Percentiles rank a stretch among this genome's conserved stretches.
These are phyloP conservation scores for Lactarius trivialis DNA, from an alignment of 768 basidiomycete species.

Conservation along the genomic window DNA sequence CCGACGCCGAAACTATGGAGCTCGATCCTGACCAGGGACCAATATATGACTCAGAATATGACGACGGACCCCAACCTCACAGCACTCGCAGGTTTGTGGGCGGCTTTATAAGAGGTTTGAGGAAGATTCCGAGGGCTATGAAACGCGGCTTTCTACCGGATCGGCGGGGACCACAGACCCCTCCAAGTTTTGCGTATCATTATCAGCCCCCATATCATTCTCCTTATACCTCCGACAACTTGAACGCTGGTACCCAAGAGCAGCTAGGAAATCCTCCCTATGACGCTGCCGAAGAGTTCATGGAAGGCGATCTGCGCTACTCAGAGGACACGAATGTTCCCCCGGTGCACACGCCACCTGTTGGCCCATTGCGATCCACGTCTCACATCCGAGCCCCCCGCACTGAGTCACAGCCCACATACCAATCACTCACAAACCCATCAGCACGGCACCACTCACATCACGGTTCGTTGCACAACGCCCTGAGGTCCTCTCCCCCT, in stretches of 20 bases:
- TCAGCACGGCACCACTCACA: constrained; percentile 14
- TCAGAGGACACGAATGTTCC: constrained; percentile 16
- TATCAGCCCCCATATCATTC: neutral
- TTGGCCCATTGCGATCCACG: constrained; percentile 2
- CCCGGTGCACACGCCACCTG: neutral
- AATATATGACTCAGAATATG: neutral
- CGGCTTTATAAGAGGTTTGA: constrained; percentile 18
- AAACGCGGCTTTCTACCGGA: constrained; percentile 16
- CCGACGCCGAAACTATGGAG: constrained; percentile 13
- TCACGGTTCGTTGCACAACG: constrained; percentile 13
- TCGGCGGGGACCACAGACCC: neutral
- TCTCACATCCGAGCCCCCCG: constrained; percentile 18
- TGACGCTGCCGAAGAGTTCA: neutral
- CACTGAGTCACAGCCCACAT: constrained; percentile 20
- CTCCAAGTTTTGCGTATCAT: constrained; percentile 3
- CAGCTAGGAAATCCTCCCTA: constrained; percentile 14
- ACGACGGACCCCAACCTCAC: neutral
- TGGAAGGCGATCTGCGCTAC: constrained; percentile 13
- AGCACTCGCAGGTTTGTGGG: constrained; percentile 19
- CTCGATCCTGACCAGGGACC: constrained; percentile 9
- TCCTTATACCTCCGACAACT: neutral
- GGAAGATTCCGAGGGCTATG: constrained; percentile 16
- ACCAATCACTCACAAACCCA: constrained; percentile 17
- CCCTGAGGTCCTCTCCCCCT: constrained; percentile 13
- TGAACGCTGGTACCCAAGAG: neutral